Conservation (phyloP, 192 early-diverging fungal genomes). For the Neocallimastix lanati region DNA sequence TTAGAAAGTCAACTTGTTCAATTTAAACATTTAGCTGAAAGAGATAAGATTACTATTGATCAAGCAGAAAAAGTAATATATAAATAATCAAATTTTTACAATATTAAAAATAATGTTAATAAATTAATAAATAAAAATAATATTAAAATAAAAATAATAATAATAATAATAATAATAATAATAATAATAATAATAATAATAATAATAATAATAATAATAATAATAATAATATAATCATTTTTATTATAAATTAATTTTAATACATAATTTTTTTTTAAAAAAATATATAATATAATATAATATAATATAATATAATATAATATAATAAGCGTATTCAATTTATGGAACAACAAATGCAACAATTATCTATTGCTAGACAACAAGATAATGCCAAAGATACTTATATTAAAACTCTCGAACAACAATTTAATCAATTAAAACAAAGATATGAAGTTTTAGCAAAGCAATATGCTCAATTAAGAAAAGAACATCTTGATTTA, state of each 20-base stretch:
- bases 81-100: slow-evolving; percentile 3
- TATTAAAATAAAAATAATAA: too few relatives aligned
- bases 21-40: slow-evolving; percentile 54
- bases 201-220: too few relatives aligned
- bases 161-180: too few relatives aligned
- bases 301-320: not conserved
- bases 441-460: slow-evolving; percentile 95
- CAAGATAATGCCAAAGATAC: slow-evolving; percentile 58
- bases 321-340: slow-evolving; percentile 46
- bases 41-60: slow-evolving; percentile 63
- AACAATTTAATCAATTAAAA: slow-evolving; percentile 88
- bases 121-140: too few relatives aligned
- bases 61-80: slow-evolving; percentile 60
- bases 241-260: too few relatives aligned
- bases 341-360: slow-evolving; percentile 65
- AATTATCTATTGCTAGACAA: slow-evolving; percentile 50
- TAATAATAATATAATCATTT: too few relatives aligned
- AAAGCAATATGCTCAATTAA: slow-evolving; percentile 90
- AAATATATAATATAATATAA: too few relatives aligned
- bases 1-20: slow-evolving; percentile 65
- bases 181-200: too few relatives aligned
- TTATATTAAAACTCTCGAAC: slow-evolving; percentile 11
- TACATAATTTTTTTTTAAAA: too few relatives aligned
- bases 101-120: too few relatives aligned
- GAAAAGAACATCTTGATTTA: slow-evolving; percentile 87